Conservation (phyloP, 495 filamentous ascomycete species). For the Aspergillus wentii region DNA sequence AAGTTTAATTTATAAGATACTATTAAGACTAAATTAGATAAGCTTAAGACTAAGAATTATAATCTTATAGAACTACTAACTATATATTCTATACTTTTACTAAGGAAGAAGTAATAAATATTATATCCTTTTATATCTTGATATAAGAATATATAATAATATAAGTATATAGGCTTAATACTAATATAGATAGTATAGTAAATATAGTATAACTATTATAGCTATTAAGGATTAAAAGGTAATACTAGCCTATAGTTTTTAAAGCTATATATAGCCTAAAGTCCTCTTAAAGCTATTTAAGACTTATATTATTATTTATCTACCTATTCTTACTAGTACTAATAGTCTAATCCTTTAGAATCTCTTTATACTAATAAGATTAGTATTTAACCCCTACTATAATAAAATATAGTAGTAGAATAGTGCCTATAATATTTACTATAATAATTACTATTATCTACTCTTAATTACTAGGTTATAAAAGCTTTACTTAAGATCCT, state of each 20-base stretch:
- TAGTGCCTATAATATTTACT: neutral
- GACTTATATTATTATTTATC: neutral
- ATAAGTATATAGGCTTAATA: neutral
- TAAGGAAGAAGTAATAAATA: neutral
- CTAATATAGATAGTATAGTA: neutral
- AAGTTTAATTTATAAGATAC: no score
- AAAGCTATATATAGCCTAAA: neutral
- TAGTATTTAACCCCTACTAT: neutral
- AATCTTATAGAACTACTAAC: no score
- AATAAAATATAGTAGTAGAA: neutral
- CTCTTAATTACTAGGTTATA: neutral
- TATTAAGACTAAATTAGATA: no score
- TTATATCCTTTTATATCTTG: neutral
- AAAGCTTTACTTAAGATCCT: no score
- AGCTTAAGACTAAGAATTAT: no score
- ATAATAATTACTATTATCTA: neutral
- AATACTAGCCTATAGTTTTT: neutral
- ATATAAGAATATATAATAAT: no score
- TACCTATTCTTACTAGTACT: no score
- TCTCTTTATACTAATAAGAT: neutral
- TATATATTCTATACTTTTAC: no score
- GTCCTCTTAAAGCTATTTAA: neutral
- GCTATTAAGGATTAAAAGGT: neutral
- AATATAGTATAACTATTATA: no score
- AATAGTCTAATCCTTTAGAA: no score